Percentiles rank a stretch among this genome's conserved stretches.
phyloP scores from a whole-genome alignment of 805 yeast species.

The Candida peoriensis region DNA sequence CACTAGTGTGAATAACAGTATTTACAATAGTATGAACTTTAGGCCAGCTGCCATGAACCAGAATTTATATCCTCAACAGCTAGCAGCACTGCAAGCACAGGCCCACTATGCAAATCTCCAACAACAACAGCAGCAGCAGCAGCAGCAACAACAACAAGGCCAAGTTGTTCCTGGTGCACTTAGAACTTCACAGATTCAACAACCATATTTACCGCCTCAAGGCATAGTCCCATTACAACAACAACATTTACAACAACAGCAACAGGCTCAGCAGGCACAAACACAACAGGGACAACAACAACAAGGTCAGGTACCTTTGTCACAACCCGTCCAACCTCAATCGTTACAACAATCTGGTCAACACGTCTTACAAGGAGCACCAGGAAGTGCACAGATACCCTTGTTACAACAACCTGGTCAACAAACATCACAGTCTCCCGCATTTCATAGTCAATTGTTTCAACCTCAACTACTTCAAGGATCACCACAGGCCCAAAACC shows the following conservation, averaged over 20 bases:
- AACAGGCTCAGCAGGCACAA: neutral
- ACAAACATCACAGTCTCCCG: neutral
- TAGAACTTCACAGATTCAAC: conserved; percentile 1
- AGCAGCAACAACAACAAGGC: conserved; percentile 3
- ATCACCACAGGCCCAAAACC: neutral
- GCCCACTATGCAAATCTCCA: conserved; percentile 14
- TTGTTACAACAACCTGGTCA: conserved; percentile 4
- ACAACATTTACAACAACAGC: conserved; percentile 5
- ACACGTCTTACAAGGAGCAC: too few species aligned
- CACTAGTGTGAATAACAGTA: too few species aligned
- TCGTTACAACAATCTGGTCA: too few species aligned
- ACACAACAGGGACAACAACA: conserved; percentile 2
- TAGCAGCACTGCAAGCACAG: conserved; percentile 15
- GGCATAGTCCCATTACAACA: conserved; percentile 2
- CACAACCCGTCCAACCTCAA: conserved; percentile 4
- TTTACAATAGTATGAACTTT: conserved; percentile 4
- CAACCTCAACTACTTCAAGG: conserved; percentile 1
- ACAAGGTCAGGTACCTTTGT: conserved; percentile 3
- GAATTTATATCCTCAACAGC: conserved; percentile 11
- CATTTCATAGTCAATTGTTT: too few species aligned
- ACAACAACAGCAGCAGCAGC: conserved; percentile 9
- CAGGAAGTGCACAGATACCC: conserved; percentile 1
- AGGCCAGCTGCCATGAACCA: conserved; percentile 5
- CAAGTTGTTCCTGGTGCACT: too few species aligned
- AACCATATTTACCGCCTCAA: neutral